phyloP scores from a whole-genome alignment of 148 eudicot species.

The Pharnaceum exiguum region DNA sequence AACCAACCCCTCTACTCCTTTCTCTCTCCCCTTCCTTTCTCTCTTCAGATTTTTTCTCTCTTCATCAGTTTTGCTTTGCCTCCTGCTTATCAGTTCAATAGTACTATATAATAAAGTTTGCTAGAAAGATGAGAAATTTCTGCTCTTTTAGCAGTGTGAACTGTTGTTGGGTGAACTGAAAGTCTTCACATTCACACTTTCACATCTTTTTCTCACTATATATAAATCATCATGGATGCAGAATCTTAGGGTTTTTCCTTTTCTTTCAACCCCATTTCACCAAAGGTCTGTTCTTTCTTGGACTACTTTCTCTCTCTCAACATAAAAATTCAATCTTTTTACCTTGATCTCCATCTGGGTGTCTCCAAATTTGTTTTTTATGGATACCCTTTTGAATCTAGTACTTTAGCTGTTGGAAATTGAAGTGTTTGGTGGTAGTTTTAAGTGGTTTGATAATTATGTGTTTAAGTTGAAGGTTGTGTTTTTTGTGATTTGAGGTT shows the following conservation, averaged over 20 bases:
- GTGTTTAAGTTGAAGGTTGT: conserved; percentile 16
- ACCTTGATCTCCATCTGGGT: conserved; percentile 28
- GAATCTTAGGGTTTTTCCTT: conserved; percentile 60
- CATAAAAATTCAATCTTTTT: conserved; percentile 7
- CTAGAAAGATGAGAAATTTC: conserved; percentile 23
- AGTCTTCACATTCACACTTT: conserved; percentile 52
- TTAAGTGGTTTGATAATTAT: too few relatives aligned
- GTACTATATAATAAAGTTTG: conserved; percentile 3
- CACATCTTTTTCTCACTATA: conserved; percentile 20
- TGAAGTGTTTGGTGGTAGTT: background rate
- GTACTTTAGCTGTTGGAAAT: background rate
- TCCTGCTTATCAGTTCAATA: background rate
- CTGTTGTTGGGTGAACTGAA: conserved; percentile 20
- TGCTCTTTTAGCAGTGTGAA: conserved; percentile 30
- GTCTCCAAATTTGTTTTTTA: conserved; percentile 9
- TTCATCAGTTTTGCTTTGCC: conserved; percentile 14
- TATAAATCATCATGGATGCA: conserved; percentile 15
- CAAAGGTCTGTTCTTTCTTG: conserved; percentile 42
- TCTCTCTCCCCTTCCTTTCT: conserved; percentile 4
- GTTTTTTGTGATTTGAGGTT: conserved; percentile 7
- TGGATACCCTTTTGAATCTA: conserved; percentile 12
- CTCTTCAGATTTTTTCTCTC: background rate
- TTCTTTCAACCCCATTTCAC: conserved; percentile 30
- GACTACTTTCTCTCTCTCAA: background rate
- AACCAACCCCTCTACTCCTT: conserved; percentile 6